Conservation (phyloP, 805 yeast species). For the Wickerhamiella kazuoi region DNA sequence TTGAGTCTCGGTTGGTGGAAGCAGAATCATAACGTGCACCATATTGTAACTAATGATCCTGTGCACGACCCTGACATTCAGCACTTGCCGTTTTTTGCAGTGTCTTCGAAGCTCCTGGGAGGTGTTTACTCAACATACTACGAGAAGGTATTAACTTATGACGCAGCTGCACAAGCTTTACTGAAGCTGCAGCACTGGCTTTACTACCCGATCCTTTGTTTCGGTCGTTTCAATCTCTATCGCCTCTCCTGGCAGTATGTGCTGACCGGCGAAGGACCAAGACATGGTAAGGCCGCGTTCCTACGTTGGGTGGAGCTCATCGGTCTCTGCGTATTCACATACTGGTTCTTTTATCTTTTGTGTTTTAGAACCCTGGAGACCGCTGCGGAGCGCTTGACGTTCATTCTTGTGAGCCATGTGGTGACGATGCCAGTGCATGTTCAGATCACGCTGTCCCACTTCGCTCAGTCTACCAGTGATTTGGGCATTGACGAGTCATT, state of each 20-base stretch:
- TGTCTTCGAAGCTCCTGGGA: constrained; percentile 50
- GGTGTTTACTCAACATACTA: constrained; percentile 67
- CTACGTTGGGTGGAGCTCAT: constrained; percentile 58
- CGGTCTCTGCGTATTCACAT: constrained; percentile 53
- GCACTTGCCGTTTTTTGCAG: constrained; percentile 82
- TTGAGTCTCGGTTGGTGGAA: constrained; percentile 91
- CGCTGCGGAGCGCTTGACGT: constrained; percentile 36
- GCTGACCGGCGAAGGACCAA: constrained; percentile 60
- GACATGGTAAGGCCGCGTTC: constrained; percentile 72
- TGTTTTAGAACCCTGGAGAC: constrained; percentile 36
- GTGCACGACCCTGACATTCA: constrained; percentile 90
- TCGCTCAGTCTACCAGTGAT: constrained; percentile 86
- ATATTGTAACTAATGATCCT: constrained; percentile 78
- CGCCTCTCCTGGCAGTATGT: constrained; percentile 66
- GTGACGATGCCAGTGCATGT: constrained; percentile 87
- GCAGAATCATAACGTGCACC: constrained; percentile 85
- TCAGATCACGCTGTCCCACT: constrained; percentile 75
- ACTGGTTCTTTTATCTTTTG: constrained; percentile 63
- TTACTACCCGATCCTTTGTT: constrained; percentile 62
- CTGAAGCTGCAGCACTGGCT: constrained; percentile 50
- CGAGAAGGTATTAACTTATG: constrained; percentile 49
- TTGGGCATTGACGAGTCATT: constrained; percentile 67
- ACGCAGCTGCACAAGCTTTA: constrained; percentile 37
- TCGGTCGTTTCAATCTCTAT: constrained; percentile 76
- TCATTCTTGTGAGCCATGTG: constrained; percentile 54